These are phyloP conservation scores for Microthlaspi erraticum DNA, from an alignment of 345 rosid species.

Conservation along the genomic window DNA sequence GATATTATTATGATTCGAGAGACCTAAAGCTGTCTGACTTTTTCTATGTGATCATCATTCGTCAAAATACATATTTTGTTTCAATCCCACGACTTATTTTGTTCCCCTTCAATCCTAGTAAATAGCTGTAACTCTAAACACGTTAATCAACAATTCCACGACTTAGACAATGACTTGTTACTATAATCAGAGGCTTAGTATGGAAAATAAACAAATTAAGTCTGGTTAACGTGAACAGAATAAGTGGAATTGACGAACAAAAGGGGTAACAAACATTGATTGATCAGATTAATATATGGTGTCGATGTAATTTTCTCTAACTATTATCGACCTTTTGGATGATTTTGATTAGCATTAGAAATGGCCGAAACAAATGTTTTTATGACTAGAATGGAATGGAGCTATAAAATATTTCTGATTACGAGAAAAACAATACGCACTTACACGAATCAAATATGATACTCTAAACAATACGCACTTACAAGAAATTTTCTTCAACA, in stretches of 20 bases:
- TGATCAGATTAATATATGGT: not conserved
- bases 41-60: slow-evolving; percentile 28
- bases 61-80: slow-evolving; percentile 11
- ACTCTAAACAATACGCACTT: not conserved
- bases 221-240: not conserved
- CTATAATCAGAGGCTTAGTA: not conserved
- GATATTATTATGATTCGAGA: slow-evolving; percentile 37
- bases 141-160: slow-evolving; percentile 6
- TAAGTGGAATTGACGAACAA: not conserved
- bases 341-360: no score
- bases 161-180: not conserved
- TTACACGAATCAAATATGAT: not conserved
- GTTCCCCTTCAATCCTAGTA: not conserved
- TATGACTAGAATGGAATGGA: no score
- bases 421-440: not conserved
- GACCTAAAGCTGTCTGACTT: slow-evolving; percentile 33
- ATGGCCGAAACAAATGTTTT: not conserved
- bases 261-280: not conserved
- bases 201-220: not conserved
- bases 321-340: no score
- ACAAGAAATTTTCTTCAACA: not conserved
- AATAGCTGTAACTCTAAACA: slow-evolving; percentile 19
- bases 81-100: slow-evolving; percentile 16
- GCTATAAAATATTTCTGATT: not conserved
- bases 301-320: not conserved